Evolutionary conservation across 1,284 basidiomycete genomes (phyloP), one percentile per base, ranked within the genome.

Genomic region (Cryptococcus amylolentus): DNA sequence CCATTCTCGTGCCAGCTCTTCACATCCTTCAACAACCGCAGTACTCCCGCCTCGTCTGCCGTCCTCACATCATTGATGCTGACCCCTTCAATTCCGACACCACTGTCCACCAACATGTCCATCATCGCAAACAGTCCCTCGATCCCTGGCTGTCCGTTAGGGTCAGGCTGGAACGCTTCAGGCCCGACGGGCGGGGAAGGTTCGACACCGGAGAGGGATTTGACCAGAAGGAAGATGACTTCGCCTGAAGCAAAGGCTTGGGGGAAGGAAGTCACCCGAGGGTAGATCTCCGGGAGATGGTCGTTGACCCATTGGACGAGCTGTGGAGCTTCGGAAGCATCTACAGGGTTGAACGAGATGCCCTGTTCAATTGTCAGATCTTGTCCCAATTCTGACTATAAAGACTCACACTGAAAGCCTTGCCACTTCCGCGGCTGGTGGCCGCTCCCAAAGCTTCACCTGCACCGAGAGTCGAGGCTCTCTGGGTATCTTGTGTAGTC

Each of bases 31-130:
- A 95, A 73, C 27, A 95, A 78, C 70, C 89, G 85, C 8, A 86
- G 67, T 62, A 93, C 84, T 78, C 89, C 91, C 44, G 87, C 86
- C 43, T 83, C 80, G 71, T 88, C 88, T 41, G 88, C 89, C 59
- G 84, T 83, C 52, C 88, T 81, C 45, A 96, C 81, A 74, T 95
- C 92, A 70, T 93, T 93, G 77, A 95, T 91, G 67, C 88, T 92
- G 37, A 94, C 87, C 60, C 77, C 85, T 10, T 88, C 91, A 80
- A 92, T 88, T 77, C 88, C 88, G 56, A 94, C 85, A 54, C 90
- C 89, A 61, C 89, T 88, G 67, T 92, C 90, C 43, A 93, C 83
- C 52, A 94, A 77, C 73, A 89, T 91, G 76, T 94, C 91, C 77
- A 92, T 91, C 58, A 93, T 80, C 57, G 84, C 83, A 80, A 95